Conservation (phyloP, 2,329 filamentous ascomycete genomes). For the Botrytis cinerea region DNA sequence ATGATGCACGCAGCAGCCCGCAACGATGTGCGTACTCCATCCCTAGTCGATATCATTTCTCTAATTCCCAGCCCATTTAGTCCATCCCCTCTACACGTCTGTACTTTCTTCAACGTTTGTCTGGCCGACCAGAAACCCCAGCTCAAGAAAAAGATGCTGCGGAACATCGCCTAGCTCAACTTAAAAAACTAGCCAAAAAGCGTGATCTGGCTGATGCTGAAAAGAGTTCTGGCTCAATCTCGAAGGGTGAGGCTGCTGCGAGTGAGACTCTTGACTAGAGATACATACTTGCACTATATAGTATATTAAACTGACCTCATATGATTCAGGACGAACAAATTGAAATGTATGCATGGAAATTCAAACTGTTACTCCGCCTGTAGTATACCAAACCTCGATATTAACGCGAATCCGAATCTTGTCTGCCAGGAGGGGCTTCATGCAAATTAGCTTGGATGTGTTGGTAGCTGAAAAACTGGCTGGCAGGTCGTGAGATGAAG, state of each 20-base stretch:
- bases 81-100: conserved; percentile 57
- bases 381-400: not conserved
- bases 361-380: not conserved
- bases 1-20: conserved; percentile 59
- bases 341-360: not conserved
- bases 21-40: conserved; percentile 51
- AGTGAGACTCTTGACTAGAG: not conserved
- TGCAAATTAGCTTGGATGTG: not conserved
- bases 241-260: not conserved
- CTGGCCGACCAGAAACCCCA: not conserved
- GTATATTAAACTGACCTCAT: not conserved
- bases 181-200: conserved; percentile 6
- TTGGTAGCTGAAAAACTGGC: not conserved
- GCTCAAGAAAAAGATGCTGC: conserved; percentile 8
- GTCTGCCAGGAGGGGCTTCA: not conserved
- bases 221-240: not conserved
- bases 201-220: conserved; percentile 14
- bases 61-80: conserved; percentile 41
- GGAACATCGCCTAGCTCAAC: conserved; percentile 10
- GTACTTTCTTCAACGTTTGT: conserved; percentile 53
- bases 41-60: too few relatives aligned
- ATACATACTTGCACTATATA: not conserved
- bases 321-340: not conserved
- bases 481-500: not conserved
- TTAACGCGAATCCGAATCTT: not conserved